A percentile compares a stretch with the other conserved stretches of the same genome.
phyloP scores from a whole-genome alignment of 805 yeast genomes.

The Ogataea siamensis region DNA sequence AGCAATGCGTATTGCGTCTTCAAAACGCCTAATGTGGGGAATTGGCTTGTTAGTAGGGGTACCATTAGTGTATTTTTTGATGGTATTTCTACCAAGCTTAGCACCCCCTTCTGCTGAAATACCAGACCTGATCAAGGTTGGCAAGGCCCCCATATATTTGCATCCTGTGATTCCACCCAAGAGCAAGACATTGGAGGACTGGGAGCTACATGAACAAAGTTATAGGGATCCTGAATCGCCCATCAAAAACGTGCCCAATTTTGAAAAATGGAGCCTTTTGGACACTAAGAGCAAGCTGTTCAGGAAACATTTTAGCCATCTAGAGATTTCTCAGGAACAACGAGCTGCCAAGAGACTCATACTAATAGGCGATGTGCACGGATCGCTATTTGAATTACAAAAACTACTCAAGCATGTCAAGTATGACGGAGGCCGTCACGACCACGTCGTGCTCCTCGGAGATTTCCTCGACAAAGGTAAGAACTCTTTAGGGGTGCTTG shows the following conservation, averaged over 20 bases:
- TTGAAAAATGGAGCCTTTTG: conserved; percentile 22
- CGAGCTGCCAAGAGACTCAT: conserved; percentile 49
- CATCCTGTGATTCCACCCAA: conserved; percentile 31
- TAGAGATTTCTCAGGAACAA: conserved; percentile 5
- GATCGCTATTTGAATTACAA: conserved; percentile 57
- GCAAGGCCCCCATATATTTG: conserved; percentile 23
- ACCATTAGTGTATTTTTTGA: conserved; percentile 28
- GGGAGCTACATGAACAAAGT: not conserved
- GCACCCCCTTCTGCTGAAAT: conserved; percentile 33
- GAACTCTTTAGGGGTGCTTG: conserved; percentile 65
- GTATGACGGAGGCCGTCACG: conserved; percentile 43
- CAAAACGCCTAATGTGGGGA: conserved; percentile 13
- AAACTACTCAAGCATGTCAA: conserved; percentile 50
- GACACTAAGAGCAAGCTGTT: conserved; percentile 19
- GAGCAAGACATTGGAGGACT: not conserved
- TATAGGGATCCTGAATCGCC: conserved; percentile 27
- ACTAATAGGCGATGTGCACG: conserved; percentile 87
- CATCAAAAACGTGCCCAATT: conserved; percentile 27
- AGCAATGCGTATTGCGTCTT: conserved; percentile 8
- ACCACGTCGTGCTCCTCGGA: conserved; percentile 70
- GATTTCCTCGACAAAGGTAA: conserved; percentile 87
- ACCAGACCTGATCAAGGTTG: conserved; percentile 28
- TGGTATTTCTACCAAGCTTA: conserved; percentile 32
- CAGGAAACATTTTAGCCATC: conserved; percentile 22
- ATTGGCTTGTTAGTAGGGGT: conserved; percentile 15